Evolutionary conservation across 139 green algal species (phyloP).

Genomic region (Coccomyxa sp.): DNA sequence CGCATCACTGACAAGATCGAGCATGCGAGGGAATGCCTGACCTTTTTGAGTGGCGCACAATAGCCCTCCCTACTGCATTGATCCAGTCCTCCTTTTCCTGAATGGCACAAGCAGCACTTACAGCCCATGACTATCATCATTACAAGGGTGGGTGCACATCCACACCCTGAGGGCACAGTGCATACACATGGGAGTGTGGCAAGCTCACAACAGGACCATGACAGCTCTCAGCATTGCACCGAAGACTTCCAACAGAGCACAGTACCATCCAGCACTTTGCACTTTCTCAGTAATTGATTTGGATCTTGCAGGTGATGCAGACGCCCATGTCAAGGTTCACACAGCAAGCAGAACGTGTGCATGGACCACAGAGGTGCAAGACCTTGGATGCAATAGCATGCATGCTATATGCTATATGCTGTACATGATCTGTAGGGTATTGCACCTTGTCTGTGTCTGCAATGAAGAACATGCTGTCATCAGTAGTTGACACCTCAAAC

Average conservation of each 20-base stretch:
- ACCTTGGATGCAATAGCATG: too few relatives aligned
- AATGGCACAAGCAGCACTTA: not conserved
- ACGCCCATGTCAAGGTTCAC: too few relatives aligned
- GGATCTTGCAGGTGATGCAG: too few relatives aligned
- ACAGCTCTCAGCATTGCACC: not conserved
- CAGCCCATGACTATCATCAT: too few relatives aligned
- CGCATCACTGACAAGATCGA: not conserved
- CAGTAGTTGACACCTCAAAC: conserved; percentile 93
- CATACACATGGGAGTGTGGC: too few relatives aligned
- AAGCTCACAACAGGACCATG: too few relatives aligned
- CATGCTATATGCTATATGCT: too few relatives aligned
- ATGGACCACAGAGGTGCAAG: not conserved
- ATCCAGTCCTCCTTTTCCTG: conserved; percentile 99
- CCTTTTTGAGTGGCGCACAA: conserved; percentile 86
- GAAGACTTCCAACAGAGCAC: not conserved
- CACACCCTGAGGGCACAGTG: too few relatives aligned
- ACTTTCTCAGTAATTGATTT: not conserved
- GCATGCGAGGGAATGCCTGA: conserved; percentile 2
- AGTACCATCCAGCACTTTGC: not conserved
- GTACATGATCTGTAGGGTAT: too few relatives aligned
- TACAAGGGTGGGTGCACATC: too few relatives aligned
- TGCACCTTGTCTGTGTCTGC: conserved; percentile 82
- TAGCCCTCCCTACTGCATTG: conserved; percentile 92
- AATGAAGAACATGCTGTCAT: conserved; percentile 90
- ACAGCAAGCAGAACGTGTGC: not conserved